Base-by-base conservation (phyloP, 805 yeast species). In the Starmerella apicola region DNA sequence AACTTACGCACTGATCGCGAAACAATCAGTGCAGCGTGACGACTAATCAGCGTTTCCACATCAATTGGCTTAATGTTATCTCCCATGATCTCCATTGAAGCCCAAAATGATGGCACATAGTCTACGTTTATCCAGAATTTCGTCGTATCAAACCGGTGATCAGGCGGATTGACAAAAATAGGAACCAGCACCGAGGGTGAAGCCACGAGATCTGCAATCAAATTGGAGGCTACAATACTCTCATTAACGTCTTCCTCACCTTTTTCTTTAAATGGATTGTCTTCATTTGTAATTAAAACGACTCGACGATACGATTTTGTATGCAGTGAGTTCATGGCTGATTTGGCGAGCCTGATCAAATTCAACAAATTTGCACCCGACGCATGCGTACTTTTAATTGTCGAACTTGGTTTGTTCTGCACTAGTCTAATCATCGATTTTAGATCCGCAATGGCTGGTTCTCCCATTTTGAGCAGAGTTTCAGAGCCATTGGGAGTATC, bases 401-500 rank as follows among this genome's bases (percentile, higher is more conserved):
- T 12, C 3, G 15, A 23, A 8, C 41, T 30, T 8, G 15, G 27
- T 16, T 23, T 36, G 5, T 17, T 19, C 38, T 41, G 33, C 5
- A 25, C 40, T 15, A 49, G 35, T 12, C 49, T 47, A 28, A 45
- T 42, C 16, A 52, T 38, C 12, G 19, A 25, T 31, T 51, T 51
- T 12, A 52, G 37, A 7, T 36, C 45, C 13, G 25, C 41, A 3
- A 46, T 36, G 6, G 37, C 37, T 18, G 53, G 55, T 28, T 38
- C 46, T 3, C 39, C 37, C 9, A 50, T 36, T 2, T 41, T 23
- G 23, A 49, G 22, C 17, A 44, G 25, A 3, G 31, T 41, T 2
- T 19, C 23, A 10, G 37, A 34, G 9, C 61, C 34, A 36, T 74
- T 57, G 22, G 41, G 24, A 22, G 37, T 60, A 21, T 52, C 46